Percentiles rank a stretch among this genome's conserved stretches.
phyloP scores from a whole-genome alignment of 805 yeast species.

The Hemisphaericaspora nanyangensis region DNA sequence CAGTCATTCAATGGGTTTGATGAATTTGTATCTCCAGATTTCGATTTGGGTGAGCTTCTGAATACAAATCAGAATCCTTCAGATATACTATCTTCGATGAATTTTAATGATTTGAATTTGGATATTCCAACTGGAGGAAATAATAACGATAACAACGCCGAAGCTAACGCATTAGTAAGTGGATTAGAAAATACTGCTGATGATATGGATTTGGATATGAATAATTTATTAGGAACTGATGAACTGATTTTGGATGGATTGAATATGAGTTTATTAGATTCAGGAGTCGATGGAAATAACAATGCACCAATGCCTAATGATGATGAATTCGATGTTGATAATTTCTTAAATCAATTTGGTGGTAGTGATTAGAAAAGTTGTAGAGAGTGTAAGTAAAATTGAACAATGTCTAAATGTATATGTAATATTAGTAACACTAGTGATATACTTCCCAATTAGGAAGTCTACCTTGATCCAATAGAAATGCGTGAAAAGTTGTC shows the following conservation, averaged over 20 bases:
- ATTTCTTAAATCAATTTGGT: slow-evolving; percentile 42
- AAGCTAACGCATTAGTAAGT: slow-evolving; percentile 5
- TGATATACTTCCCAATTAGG: slow-evolving; percentile 20
- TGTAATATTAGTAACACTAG: neutral
- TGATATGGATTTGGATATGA: slow-evolving; percentile 17
- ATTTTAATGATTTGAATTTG: slow-evolving; percentile 4
- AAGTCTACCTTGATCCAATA: slow-evolving; percentile 31
- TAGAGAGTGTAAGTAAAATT: too few species aligned
- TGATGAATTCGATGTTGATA: slow-evolving; percentile 44
- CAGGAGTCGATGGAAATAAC: slow-evolving; percentile 22
- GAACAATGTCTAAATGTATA: neutral
- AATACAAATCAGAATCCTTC: slow-evolving; percentile 2
- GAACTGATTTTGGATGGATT: slow-evolving; percentile 41
- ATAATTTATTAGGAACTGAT: slow-evolving; percentile 35
- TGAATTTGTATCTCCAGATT: slow-evolving; percentile 13
- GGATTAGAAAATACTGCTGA: slow-evolving; percentile 3
- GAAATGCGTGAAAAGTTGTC: slow-evolving; percentile 17
- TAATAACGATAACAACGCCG: neutral
- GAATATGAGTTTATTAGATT: slow-evolving; percentile 37
- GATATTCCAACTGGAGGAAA: slow-evolving; percentile 1
- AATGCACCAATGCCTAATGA: slow-evolving; percentile 21
- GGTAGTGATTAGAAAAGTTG: slow-evolving; percentile 22
- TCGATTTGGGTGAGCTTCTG: slow-evolving; percentile 10
- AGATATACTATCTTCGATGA: neutral
- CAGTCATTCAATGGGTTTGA: slow-evolving; percentile 11